Conservation (phyloP, 2,329 filamentous ascomycete species). For the Colletotrichum gigasporum region DNA sequence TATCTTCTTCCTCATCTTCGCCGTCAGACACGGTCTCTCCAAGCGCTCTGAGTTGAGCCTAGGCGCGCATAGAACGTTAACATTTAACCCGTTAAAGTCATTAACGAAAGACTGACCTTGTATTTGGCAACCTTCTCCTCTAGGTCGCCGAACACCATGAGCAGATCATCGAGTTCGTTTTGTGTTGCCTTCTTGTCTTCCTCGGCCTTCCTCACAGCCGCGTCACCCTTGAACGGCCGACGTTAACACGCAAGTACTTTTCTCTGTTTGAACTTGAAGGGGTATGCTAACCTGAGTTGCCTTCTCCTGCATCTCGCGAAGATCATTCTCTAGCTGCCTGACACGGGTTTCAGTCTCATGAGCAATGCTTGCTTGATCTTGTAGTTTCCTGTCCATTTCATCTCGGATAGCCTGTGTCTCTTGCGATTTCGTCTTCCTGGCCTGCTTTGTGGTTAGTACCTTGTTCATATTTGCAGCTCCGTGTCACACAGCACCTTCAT, state of each 20-base stretch:
- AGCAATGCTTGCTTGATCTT: slow-evolving; percentile 53
- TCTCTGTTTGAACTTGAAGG: neutral
- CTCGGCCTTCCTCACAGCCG: slow-evolving; percentile 58
- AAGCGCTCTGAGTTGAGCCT: slow-evolving; percentile 70
- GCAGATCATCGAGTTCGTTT: slow-evolving; percentile 80
- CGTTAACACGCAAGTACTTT: slow-evolving; percentile 9
- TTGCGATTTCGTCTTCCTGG: slow-evolving; percentile 67
- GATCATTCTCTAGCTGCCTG: slow-evolving; percentile 39
- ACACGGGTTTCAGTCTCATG: slow-evolving; percentile 45
- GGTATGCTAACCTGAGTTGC: slow-evolving; percentile 19
- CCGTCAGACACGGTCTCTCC: slow-evolving; percentile 79
- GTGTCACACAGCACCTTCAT: slow-evolving; percentile 57
- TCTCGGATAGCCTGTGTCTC: slow-evolving; percentile 66
- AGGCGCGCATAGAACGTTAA: slow-evolving; percentile 27
- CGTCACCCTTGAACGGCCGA: slow-evolving; percentile 39
- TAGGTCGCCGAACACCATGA: slow-evolving; percentile 83
- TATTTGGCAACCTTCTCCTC: slow-evolving; percentile 81
- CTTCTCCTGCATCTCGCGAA: slow-evolving; percentile 40
- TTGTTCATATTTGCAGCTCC: neutral
- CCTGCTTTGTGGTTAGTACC: slow-evolving; percentile 48
- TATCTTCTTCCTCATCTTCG: slow-evolving; percentile 73
- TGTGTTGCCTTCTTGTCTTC: slow-evolving; percentile 72
- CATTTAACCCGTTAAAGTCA: neutral
- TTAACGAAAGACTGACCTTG: slow-evolving; percentile 65
- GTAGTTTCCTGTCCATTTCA: slow-evolving; percentile 44